These are phyloP conservation scores for Diaporthe longicolla DNA, from an alignment of 2,329 filamentous ascomycete genomes.

Conservation along the genomic window DNA sequence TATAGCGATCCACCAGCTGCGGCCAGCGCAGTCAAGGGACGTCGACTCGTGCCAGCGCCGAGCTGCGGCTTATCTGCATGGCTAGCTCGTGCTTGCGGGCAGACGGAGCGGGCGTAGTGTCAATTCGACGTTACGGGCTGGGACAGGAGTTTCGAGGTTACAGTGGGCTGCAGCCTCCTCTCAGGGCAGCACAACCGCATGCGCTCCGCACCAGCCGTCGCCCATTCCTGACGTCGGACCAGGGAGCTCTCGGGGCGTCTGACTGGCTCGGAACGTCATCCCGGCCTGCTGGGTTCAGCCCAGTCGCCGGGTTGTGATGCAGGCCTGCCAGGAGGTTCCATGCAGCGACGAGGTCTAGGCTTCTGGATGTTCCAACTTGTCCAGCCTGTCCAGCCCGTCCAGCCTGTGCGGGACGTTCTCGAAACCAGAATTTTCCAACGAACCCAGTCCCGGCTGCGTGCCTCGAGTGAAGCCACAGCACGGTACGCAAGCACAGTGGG, in stretches of 20 bases:
- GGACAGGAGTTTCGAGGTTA: constrained; percentile 17
- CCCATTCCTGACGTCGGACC: constrained; percentile 21
- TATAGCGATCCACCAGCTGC: background rate
- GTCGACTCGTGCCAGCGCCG: constrained; percentile 25
- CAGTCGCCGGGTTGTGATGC: constrained; percentile 22
- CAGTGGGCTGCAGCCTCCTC: constrained; percentile 23
- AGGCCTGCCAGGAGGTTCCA: constrained; percentile 25
- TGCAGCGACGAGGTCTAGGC: constrained; percentile 16
- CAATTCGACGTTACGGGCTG: constrained; percentile 21
- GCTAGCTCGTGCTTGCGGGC: constrained; percentile 1
- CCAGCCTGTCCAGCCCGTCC: no score
- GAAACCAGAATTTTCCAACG: constrained; percentile 30
- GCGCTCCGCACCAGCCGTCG: constrained; percentile 13
- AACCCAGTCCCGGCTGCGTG: constrained; percentile 18
- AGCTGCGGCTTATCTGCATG: constrained; percentile 30
- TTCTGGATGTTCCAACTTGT: constrained; percentile 8
- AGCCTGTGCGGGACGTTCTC: constrained; percentile 29
- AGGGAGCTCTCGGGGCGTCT: constrained; percentile 4
- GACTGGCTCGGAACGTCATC: constrained; percentile 28
- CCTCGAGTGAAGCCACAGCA: constrained; percentile 17
- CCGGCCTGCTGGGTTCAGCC: constrained; percentile 32
- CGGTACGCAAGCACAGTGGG: background rate
- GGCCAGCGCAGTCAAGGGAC: background rate
- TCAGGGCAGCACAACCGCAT: constrained; percentile 15
- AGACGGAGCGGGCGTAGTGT: background rate